phyloP scores from a whole-genome alignment of 768 basidiomycete genomes.

The Leccinum rimulosum region DNA sequence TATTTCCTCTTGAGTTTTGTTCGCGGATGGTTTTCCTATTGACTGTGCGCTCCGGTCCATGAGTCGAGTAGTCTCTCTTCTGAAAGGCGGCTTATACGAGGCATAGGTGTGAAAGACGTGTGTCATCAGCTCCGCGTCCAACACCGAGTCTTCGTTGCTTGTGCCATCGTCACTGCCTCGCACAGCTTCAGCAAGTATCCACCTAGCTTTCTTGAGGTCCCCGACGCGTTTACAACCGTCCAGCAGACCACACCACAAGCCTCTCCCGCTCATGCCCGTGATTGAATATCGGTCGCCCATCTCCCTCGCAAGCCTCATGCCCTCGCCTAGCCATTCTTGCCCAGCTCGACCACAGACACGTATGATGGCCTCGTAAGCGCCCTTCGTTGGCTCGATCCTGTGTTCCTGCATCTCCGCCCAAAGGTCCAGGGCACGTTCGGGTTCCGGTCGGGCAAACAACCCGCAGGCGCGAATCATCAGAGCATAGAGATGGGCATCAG shows the following conservation, averaged over 20 bases:
- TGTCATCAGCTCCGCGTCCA: conserved; percentile 71
- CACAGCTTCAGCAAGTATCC: conserved; percentile 85
- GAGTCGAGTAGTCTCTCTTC: conserved; percentile 46
- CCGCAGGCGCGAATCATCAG: conserved; percentile 89
- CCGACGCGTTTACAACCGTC: conserved; percentile 88
- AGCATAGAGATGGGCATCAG: conserved; percentile 69
- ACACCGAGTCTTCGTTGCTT: conserved; percentile 30
- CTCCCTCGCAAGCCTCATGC: conserved; percentile 78
- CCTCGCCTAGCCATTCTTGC: conserved; percentile 70
- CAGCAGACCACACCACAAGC: conserved; percentile 80
- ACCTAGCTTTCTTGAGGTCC: conserved; percentile 77
- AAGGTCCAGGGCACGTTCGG: conserved; percentile 89
- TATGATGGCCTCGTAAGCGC: conserved; percentile 81
- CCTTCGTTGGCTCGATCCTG: conserved; percentile 56
- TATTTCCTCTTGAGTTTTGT: conserved; percentile 5
- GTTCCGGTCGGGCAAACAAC: conserved; percentile 58
- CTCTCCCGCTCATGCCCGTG: conserved; percentile 35
- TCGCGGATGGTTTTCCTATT: neutral
- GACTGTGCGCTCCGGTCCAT: conserved; percentile 24
- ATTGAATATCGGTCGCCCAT: conserved; percentile 75
- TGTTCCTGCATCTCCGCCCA: conserved; percentile 92
- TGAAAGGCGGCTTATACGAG: conserved; percentile 71
- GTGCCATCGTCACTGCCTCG: conserved; percentile 19
- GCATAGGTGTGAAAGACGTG: conserved; percentile 89
- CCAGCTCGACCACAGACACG: conserved; percentile 74